Evolutionary conservation across 306 rosid genomes (phyloP), one percentile per base, ranked within the genome.

Genomic region (Coriaria nepalensis): DNA sequence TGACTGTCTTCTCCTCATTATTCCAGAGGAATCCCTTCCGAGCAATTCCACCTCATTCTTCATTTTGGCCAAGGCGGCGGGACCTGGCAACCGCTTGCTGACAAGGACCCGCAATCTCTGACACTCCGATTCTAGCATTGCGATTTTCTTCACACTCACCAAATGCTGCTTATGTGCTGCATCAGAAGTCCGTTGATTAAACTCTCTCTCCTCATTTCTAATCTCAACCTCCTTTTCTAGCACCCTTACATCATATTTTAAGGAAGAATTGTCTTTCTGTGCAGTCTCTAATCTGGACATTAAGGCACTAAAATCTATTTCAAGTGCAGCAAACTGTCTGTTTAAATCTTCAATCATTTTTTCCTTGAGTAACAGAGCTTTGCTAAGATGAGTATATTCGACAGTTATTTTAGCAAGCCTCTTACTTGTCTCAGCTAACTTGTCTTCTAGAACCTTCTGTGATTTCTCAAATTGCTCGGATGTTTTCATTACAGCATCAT

Each of bases 141-240:
- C 80, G 60, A 87, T 75, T 63, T 73, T 80, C 67, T 80, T 82
- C 53, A 71, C 68, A 48, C 77, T 74, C 61, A 77, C 94, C 58
- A 87, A 67, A 42, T 83, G 83, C 51, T 77, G 87, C 75, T 68
- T 82, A 70, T 87, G 93, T 14, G 87, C 75, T 67, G 65, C 78
- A 50, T 82, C 87, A 35, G 79, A 75, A 7, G 87, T 73, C 58
- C 93, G 76, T 38, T 77, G 76, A 56, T 66, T 73, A 47, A 79
- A 87, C 52, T 82, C 96, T 56, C 93, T 73, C 73, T 87, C 96
- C 71, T 87, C 96, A 45, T 82, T 87, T 56, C 96, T 79, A 53
- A 87, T 83, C 70, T 87, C 94, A 15, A 87, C 75, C 63, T 87
- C 96, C 80, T 83, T 87, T 62, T 78, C 94, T 37, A 87, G 87